These are phyloP conservation scores for Aspergillus sp. DNA, from an alignment of 2,329 filamentous ascomycete species.

Conservation along the genomic window DNA sequence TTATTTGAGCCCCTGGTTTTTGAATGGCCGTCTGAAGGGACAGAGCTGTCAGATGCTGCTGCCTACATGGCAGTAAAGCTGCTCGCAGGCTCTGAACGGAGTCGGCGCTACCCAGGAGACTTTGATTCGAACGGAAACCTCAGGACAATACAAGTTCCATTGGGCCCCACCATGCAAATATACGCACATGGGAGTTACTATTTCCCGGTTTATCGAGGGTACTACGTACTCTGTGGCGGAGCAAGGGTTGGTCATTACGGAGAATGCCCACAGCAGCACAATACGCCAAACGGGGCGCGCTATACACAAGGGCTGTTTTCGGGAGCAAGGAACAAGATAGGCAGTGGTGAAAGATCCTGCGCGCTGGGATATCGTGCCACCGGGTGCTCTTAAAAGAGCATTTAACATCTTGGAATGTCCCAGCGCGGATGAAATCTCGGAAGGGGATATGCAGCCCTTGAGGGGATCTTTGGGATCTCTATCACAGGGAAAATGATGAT, in stretches of 20 bases:
- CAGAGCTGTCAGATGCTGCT: too few species aligned
- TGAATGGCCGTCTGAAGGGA: too few species aligned
- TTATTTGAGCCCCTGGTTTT: too few species aligned
- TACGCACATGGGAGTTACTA: too few species aligned
- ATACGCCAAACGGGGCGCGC: neutral
- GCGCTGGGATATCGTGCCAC: neutral
- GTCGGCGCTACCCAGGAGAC: too few species aligned
- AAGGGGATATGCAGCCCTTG: neutral
- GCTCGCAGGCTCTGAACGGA: too few species aligned
- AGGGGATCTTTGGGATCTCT: neutral
- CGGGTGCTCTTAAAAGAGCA: neutral
- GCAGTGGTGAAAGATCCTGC: neutral
- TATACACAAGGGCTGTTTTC: neutral
- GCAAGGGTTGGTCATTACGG: neutral
- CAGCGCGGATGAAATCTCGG: neutral
- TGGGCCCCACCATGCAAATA: too few species aligned
- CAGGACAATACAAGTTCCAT: too few species aligned
- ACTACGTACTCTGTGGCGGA: too few species aligned
- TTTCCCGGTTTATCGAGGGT: too few species aligned
- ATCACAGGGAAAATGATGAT: neutral
- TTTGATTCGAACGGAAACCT: too few species aligned
- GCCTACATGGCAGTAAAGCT: too few species aligned
- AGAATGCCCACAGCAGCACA: neutral
- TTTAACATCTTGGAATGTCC: neutral
- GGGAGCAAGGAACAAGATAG: neutral